Conservation (phyloP, 805 yeast species). For the Metschnikowia chrysomelidarum region DNA sequence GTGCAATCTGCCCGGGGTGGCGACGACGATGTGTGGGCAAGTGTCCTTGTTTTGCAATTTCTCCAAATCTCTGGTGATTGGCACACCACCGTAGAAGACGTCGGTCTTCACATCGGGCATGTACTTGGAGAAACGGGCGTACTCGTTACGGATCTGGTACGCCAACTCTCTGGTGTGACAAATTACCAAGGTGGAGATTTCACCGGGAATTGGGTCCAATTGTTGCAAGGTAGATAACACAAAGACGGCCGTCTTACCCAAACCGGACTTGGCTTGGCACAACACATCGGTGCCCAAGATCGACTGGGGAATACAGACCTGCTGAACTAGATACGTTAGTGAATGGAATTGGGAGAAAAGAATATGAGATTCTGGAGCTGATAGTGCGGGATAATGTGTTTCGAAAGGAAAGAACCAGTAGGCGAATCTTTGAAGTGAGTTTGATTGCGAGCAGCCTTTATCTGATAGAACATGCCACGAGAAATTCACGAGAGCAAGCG, state of each 20-base stretch:
- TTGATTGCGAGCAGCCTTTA: too few relatives aligned
- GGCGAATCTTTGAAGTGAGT: too few relatives aligned
- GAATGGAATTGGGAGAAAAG: too few relatives aligned
- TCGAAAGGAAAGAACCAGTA: too few relatives aligned
- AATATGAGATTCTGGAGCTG: too few relatives aligned
- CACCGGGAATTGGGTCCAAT: conserved; percentile 96
- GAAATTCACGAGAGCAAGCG: too few relatives aligned
- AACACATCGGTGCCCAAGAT: conserved; percentile 96
- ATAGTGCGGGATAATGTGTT: too few relatives aligned
- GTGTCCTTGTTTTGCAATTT: conserved; percentile 87
- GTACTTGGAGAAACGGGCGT: conserved; percentile 95
- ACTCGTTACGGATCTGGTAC: conserved; percentile 96
- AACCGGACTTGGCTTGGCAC: conserved; percentile 99
- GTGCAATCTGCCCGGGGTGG: conserved; percentile 96
- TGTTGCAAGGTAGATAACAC: conserved; percentile 95
- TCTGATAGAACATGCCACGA: too few relatives aligned
- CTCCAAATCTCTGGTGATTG: conserved; percentile 81
- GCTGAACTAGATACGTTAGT: conserved; percentile 66
- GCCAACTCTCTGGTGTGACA: conserved; percentile 99
- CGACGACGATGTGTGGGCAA: conserved; percentile 94
- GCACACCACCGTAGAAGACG: conserved; percentile 95
- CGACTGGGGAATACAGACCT: conserved; percentile 96
- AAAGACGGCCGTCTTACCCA: conserved; percentile 98
- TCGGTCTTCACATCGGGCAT: conserved; percentile 97
- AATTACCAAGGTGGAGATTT: conserved; percentile 87